A percentile compares a stretch with the other conserved stretches of the same genome.
These are phyloP conservation scores for Aureobasidium sp. DNA, from an alignment of 2,329 filamentous ascomycete genomes.

Conservation along the genomic window DNA sequence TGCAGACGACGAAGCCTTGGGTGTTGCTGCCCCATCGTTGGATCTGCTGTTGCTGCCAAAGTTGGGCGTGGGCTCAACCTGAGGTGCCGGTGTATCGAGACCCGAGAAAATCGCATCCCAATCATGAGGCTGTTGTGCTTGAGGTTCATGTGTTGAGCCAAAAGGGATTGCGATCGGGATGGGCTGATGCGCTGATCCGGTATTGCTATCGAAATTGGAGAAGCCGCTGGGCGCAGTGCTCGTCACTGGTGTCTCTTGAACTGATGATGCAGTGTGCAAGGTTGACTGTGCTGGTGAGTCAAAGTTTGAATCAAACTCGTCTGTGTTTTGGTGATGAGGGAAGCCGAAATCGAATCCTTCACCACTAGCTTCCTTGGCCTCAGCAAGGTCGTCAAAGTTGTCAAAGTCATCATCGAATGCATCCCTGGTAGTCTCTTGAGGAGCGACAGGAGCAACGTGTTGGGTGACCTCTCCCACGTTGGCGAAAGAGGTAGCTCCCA, in stretches of 20 bases:
- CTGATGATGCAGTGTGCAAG: slow-evolving; percentile 33
- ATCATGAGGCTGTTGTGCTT: slow-evolving; percentile 52
- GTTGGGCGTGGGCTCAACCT: neutral
- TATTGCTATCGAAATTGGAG: slow-evolving; percentile 18
- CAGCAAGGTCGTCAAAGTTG: slow-evolving; percentile 74
- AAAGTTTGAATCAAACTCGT: slow-evolving; percentile 76
- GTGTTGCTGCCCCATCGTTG: slow-evolving; percentile 16
- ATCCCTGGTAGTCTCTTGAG: slow-evolving; percentile 30
- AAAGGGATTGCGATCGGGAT: slow-evolving; percentile 20
- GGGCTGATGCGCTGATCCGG: slow-evolving; percentile 13
- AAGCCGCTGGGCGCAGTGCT: slow-evolving; percentile 22
- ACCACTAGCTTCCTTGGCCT: slow-evolving; percentile 61
- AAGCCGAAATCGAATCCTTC: slow-evolving; percentile 57
- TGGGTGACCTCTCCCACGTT: neutral
- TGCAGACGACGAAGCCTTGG: slow-evolving; percentile 1
- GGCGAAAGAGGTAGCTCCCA: neutral
- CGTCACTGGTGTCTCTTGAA: slow-evolving; percentile 28
- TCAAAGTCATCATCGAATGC: slow-evolving; percentile 68
- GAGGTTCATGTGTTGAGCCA: slow-evolving; percentile 13
- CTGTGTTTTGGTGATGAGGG: slow-evolving; percentile 36
- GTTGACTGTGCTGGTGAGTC: slow-evolving; percentile 53
- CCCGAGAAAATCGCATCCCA: slow-evolving; percentile 94
- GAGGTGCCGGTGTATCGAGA: slow-evolving; percentile 48
- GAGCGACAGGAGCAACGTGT: slow-evolving; percentile 22
- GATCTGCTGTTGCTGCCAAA: neutral